Conservation (phyloP, 1,139 yeast species). For the Candida freyschussii region DNA sequence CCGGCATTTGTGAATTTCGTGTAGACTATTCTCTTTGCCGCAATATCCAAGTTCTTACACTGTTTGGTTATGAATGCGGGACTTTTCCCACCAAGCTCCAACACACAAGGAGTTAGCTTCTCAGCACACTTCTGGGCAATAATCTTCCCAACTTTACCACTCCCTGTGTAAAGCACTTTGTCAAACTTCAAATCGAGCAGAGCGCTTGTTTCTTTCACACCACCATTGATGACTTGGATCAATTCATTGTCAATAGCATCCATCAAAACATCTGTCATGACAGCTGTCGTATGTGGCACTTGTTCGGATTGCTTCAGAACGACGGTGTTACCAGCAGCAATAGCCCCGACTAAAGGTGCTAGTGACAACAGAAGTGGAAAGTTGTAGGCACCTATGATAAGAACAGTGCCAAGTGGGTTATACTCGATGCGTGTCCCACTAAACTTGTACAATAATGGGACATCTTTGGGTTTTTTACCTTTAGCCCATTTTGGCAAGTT, state of each 20-base stretch:
- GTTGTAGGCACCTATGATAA: conserved; percentile 82
- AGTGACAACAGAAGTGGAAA: conserved; percentile 69
- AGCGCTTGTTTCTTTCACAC: conserved; percentile 61
- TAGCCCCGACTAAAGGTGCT: conserved; percentile 70
- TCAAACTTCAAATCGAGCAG: conserved; percentile 67
- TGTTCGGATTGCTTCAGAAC: conserved; percentile 77
- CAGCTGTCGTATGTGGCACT: conserved; percentile 57
- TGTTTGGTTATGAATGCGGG: conserved; percentile 68
- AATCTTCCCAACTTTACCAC: conserved; percentile 67
- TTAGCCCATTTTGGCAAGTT: conserved; percentile 59
- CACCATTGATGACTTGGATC: conserved; percentile 69
- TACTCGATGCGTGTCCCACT: conserved; percentile 51
- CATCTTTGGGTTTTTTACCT: conserved; percentile 44
- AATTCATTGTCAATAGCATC: conserved; percentile 48
- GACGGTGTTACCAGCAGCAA: conserved; percentile 85
- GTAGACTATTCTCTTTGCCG: conserved; percentile 72
- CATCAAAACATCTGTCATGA: conserved; percentile 51
- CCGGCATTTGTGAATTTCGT: conserved; percentile 82
- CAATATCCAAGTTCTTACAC: conserved; percentile 40
- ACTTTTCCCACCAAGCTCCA: conserved; percentile 93
- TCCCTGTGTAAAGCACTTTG: conserved; percentile 85
- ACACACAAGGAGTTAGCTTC: conserved; percentile 69
- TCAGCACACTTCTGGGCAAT: conserved; percentile 82
- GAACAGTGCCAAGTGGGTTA: conserved; percentile 71
- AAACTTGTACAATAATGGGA: conserved; percentile 37